Base-by-base conservation (phyloP, 2,329 filamentous ascomycete genomes). In the Pyricularia pennisetigena region DNA sequence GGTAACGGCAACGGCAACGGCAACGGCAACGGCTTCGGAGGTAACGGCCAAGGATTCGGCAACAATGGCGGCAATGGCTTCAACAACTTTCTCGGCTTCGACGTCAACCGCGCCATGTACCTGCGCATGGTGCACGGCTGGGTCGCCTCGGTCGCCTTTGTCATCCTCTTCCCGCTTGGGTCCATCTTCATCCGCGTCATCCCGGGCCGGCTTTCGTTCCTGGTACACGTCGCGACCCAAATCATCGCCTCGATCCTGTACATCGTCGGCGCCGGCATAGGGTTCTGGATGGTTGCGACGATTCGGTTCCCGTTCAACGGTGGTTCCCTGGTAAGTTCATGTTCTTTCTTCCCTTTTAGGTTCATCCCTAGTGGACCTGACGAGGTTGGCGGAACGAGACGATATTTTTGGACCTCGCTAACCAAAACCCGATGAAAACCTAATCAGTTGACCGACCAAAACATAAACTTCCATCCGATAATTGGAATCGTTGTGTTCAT, bases 401-500 rank as follows among this genome's bases (percentile, higher is more conserved):
- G 63, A n/a, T 14, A 64, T 12, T 23, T 28, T 20, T 57, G n/a
- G 14, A 12, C 29, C 12, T 59, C 16, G 24, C 59, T 62, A 29
- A 62, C 59, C 24, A 14, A 62, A 23, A 16, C 14, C 20, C 59
- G 14, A 14, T 28, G 57, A 12, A 62, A 62, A 62, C 12, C 3
- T 24, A 12, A 14, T 68, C 67, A 79, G 76, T 69, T 82, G 7
- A 70, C 73, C 14, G 72, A 74, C n/a, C 69, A 73, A 6, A 67
- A 72, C 4, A 73, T 74, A 41, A 80, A 79, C 70, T 77, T 76
- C 63, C 82, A 84, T 70, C 80, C 80, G 41, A 81, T 83, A 70
- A 79, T 84, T 69, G 82, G 82, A 32, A 73, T 83, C 66, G 74
- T 81, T 4, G 72, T 81, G 3, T 75, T 84, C 8, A 76, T 69